These are phyloP conservation scores for Macrolepiota fuliginosa DNA, from an alignment of 768 basidiomycete genomes.

Conservation along the genomic window DNA sequence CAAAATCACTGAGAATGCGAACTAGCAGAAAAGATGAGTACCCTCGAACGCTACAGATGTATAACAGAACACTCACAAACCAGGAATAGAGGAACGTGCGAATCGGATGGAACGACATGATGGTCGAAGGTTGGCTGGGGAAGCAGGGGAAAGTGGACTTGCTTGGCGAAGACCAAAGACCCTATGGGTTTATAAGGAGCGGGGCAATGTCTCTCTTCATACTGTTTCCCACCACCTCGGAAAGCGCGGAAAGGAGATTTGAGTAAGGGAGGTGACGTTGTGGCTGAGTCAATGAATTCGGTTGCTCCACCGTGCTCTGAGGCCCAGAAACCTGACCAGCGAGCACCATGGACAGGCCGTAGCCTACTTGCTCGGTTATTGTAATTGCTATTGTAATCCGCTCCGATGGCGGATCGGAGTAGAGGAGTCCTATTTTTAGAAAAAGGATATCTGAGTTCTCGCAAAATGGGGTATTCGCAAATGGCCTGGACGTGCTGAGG, in stretches of 20 bases:
- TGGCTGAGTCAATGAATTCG: neutral
- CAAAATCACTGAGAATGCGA: conserved; percentile 31
- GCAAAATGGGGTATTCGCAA: neutral
- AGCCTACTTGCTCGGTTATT: too few species aligned
- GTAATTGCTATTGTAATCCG: neutral
- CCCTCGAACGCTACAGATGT: too few species aligned
- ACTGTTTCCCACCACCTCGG: neutral
- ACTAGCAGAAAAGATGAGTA: conserved; percentile 25
- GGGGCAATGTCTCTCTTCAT: neutral
- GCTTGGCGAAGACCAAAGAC: neutral
- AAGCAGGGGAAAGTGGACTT: neutral
- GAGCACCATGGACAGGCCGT: neutral
- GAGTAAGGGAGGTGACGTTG: neutral
- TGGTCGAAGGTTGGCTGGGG: neutral
- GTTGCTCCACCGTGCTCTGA: neutral
- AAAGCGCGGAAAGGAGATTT: neutral
- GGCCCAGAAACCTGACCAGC: neutral
- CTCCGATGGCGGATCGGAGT: neutral
- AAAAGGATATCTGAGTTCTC: neutral
- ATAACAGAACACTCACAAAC: conserved; percentile 16
- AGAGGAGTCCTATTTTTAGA: neutral
- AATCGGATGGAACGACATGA: conserved; percentile 13
- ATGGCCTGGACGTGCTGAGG: neutral
- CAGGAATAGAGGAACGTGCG: conserved; percentile 16
- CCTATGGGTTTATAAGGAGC: neutral